These are phyloP conservation scores for Salix koriyanagi DNA, from an alignment of 345 rosid genomes.

Conservation along the genomic window DNA sequence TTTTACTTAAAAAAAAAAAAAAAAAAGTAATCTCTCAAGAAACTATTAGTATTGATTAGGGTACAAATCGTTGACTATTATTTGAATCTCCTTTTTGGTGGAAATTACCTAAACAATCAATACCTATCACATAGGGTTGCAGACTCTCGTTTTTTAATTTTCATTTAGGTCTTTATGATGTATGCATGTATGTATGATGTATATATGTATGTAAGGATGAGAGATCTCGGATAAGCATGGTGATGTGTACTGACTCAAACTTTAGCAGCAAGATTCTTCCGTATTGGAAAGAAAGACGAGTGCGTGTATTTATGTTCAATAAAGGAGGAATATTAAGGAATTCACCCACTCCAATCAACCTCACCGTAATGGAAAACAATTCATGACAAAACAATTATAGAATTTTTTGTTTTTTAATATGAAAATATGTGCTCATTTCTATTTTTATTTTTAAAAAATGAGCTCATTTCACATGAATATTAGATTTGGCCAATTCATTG, in stretches of 20 bases:
- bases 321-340: neutral
- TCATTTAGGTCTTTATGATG: neutral
- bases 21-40: too few relatives aligned
- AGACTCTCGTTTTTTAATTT: neutral
- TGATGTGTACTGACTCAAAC: slow-evolving; percentile 9
- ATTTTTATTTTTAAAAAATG: too few relatives aligned
- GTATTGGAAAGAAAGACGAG: neutral
- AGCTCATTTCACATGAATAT: too few relatives aligned
- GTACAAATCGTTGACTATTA: too few relatives aligned
- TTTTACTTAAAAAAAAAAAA: too few relatives aligned
- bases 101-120: too few relatives aligned
- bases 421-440: neutral
- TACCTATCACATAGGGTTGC: too few relatives aligned
- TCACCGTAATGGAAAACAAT: neutral
- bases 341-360: neutral
- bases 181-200: neutral
- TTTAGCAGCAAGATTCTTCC: neutral
- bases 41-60: too few relatives aligned
- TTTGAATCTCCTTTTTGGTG: too few relatives aligned
- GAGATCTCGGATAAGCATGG: slow-evolving; percentile 4
- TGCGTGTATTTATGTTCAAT: neutral
- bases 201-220: too few relatives aligned
- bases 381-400: neutral
- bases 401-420: neutral
- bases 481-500: too few relatives aligned